These are phyloP conservation scores for Pseudomonodictys pantanalensis DNA, from an alignment of 495 filamentous ascomycete genomes.

Conservation along the genomic window DNA sequence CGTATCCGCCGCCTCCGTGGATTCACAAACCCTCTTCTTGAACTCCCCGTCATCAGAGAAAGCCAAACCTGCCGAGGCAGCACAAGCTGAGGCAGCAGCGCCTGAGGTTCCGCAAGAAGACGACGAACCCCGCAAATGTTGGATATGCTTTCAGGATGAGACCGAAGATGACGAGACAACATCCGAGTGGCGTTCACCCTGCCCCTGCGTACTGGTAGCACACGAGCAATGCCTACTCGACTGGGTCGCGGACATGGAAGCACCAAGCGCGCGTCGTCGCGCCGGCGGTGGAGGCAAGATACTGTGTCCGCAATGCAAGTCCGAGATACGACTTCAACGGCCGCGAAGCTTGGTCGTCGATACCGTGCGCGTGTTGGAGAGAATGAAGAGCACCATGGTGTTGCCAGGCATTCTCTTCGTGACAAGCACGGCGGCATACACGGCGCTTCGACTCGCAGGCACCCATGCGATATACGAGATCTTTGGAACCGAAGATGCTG, in stretches of 20 bases:
- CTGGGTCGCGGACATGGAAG: slow-evolving; percentile 85
- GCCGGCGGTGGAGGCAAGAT: slow-evolving; percentile 53
- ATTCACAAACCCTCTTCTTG: slow-evolving; percentile 41
- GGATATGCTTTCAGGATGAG: slow-evolving; percentile 87
- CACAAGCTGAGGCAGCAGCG: neutral
- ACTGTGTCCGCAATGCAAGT: slow-evolving; percentile 84
- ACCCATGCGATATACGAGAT: slow-evolving; percentile 59
- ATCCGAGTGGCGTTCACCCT: slow-evolving; percentile 80
- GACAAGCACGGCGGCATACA: slow-evolving; percentile 33
- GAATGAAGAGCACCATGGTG: slow-evolving; percentile 54
- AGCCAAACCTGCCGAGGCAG: neutral
- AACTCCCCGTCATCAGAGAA: slow-evolving; percentile 20
- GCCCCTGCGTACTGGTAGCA: slow-evolving; percentile 81
- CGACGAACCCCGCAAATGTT: slow-evolving; percentile 65
- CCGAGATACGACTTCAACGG: slow-evolving; percentile 69
- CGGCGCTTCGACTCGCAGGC: slow-evolving; percentile 58
- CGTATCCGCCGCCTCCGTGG: slow-evolving; percentile 33
- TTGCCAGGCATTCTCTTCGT: slow-evolving; percentile 49
- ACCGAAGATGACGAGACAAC: slow-evolving; percentile 67
- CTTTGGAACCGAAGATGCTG: slow-evolving; percentile 60
- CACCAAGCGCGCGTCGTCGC: slow-evolving; percentile 52
- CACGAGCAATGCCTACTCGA: slow-evolving; percentile 87
- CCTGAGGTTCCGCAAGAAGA: slow-evolving; percentile 8
- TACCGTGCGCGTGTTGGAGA: slow-evolving; percentile 53
- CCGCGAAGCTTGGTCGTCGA: slow-evolving; percentile 67